phyloP scores from a whole-genome alignment of 73 alveolate species.

The Uronychia binucleata region DNA sequence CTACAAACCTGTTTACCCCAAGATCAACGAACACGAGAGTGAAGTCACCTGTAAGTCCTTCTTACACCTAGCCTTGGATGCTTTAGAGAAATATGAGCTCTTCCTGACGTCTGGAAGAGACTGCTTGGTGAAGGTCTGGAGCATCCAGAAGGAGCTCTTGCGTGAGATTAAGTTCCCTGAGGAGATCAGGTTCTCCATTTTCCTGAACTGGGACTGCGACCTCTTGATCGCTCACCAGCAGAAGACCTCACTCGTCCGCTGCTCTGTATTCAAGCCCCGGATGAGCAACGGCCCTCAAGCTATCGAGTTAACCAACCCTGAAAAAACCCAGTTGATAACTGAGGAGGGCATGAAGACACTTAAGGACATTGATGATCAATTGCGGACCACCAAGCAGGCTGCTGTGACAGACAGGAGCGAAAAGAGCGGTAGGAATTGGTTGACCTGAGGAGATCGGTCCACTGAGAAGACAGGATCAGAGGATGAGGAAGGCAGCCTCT shows the following conservation, averaged over 20 bases:
- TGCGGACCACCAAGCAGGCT: not conserved
- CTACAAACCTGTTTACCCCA: not conserved
- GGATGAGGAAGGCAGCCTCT: not conserved
- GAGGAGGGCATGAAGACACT: not conserved
- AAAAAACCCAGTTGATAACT: not conserved
- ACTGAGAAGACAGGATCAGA: not conserved
- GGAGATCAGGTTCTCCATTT: not conserved
- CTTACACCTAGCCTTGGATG: not conserved
- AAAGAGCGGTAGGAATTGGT: not conserved
- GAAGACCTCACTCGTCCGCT: not conserved
- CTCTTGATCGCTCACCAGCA: not conserved
- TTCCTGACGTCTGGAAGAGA: not conserved
- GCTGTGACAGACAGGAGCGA: not conserved
- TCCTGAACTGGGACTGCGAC: not conserved
- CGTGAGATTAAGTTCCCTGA: not conserved
- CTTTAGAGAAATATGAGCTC: not conserved
- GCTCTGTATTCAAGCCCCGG: not conserved
- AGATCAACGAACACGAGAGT: not conserved
- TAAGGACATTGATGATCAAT: not conserved
- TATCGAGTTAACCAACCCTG: not conserved
- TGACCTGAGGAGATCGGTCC: not conserved
- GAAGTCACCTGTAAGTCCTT: not conserved
- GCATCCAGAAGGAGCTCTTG: not conserved
- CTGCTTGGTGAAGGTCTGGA: not conserved
- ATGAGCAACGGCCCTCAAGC: not conserved